These are phyloP conservation scores for Salix exigua DNA, from an alignment of 345 rosid genomes.

Conservation along the genomic window DNA sequence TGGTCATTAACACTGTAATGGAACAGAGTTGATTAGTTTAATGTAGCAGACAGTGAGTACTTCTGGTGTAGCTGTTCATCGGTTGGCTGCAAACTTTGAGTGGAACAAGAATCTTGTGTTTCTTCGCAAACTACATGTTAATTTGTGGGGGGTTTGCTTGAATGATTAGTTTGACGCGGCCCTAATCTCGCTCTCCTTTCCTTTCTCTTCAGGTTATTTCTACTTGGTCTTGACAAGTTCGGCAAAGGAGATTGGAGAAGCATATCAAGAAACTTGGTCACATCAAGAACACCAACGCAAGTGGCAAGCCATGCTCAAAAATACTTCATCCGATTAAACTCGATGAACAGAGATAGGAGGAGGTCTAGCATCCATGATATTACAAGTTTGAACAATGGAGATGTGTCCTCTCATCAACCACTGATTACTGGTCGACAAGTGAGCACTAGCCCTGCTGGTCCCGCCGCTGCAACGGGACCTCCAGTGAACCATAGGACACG, in stretches of 20 bases:
- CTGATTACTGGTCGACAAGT: slow-evolving; percentile 70
- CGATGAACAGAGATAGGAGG: slow-evolving; percentile 81
- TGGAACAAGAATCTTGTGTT: too few species aligned
- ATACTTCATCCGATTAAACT: slow-evolving; percentile 76
- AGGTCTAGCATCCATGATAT: slow-evolving; percentile 94
- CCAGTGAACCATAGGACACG: slow-evolving; percentile 46
- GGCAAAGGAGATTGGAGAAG: slow-evolving; percentile 99
- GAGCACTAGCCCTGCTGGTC: slow-evolving; percentile 27
- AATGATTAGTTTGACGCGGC: too few species aligned
- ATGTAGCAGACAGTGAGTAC: neutral
- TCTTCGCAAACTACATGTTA: neutral
- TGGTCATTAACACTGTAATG: neutral
- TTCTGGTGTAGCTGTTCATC: too few species aligned
- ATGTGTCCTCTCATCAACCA: slow-evolving; percentile 38
- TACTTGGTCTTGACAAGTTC: slow-evolving; percentile 81
- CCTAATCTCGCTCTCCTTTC: neutral
- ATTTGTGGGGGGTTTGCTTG: too few species aligned
- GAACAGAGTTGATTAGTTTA: neutral
- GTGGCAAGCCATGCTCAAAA: slow-evolving; percentile 97
- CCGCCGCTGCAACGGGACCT: slow-evolving; percentile 23
- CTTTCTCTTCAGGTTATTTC: slow-evolving; percentile 54
- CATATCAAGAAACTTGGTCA: slow-evolving; percentile 84
- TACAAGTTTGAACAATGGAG: slow-evolving; percentile 60
- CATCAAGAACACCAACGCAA: slow-evolving; percentile 90
- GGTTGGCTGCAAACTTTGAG: too few species aligned